Percentiles rank a stretch among this genome's conserved stretches.
phyloP scores from a whole-genome alignment of 768 basidiomycete genomes.

The Coprinopsis strossmayeri region DNA sequence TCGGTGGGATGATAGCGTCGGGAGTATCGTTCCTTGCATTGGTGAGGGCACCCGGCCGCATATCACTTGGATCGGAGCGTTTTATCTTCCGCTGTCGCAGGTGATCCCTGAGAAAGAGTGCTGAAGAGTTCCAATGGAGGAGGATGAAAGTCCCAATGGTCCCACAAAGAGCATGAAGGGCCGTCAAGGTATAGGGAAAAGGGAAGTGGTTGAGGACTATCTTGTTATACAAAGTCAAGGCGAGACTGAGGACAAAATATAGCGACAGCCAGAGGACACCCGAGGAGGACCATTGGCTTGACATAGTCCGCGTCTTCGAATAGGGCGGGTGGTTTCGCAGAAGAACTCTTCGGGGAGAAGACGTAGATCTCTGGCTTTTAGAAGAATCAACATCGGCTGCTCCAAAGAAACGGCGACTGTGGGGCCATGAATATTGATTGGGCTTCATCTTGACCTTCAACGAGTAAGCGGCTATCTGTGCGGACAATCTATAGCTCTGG shows the following conservation, averaged over 20 bases:
- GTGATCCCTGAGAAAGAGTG: neutral
- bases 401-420: neutral
- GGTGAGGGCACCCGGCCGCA: too few species aligned
- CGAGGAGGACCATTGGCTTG: neutral
- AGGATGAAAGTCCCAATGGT: slow-evolving; percentile 72
- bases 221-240: slow-evolving; percentile 94
- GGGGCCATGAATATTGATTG: slow-evolving; percentile 1
- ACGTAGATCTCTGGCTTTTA: neutral
- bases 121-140: slow-evolving; percentile 25
- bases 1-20: slow-evolving; percentile 5
- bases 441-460: neutral
- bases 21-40: neutral
- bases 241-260: slow-evolving; percentile 89
- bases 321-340: neutral
- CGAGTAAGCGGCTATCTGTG: neutral
- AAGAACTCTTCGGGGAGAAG: neutral
- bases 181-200: slow-evolving; percentile 93
- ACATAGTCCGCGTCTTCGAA: neutral
- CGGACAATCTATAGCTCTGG: too few species aligned
- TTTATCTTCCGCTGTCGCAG: neutral
- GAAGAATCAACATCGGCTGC: neutral
- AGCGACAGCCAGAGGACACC: slow-evolving; percentile 56
- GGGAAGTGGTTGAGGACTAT: slow-evolving; percentile 86
- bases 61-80: too few species aligned
- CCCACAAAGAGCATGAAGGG: slow-evolving; percentile 84